Evolutionary conservation across 495 filamentous ascomycete species (phyloP), one percentile per base, ranked within the genome.

Genomic region (Aspergillus ellipticus): DNA sequence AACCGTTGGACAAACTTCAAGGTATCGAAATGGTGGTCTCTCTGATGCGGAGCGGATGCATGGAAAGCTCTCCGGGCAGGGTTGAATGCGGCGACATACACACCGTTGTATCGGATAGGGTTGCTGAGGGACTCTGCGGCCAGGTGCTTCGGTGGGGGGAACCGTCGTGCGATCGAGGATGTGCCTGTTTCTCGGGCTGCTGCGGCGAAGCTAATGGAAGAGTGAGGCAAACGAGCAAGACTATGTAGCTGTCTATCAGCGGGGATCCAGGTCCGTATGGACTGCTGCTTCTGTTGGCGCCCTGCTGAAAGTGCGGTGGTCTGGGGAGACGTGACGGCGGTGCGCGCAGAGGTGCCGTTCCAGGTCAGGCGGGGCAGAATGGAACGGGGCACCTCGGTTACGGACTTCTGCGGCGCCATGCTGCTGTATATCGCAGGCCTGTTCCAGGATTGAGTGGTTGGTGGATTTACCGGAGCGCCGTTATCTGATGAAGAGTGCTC

Each of bases 1-100:
- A 99, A 81, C 37, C 91, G 84, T 70, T 96, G 87, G 13, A 97
- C 93, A 68, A 97, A 96, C 73, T 96, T 96, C 52, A 99, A 79
- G 0, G 94, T 99, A 73, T 99, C 94, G 60, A 99, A 99, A 70
- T 99, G 94, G 71, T 99, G 94, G 66, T 96, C 92, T 31, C 86
- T 80, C 6, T 67, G 65, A 51, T 71, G 82, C 6, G 69, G 60
- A 0, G 83, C 71, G 0, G 88, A 87, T 9, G 85, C 80, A 67
- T 89, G 88, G 72, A 98, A 97, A 16, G 73, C 73, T 0, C 76
- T 72, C 37, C 69, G 68, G 11, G 76, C 74, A n/a, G 69, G 59
- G 26, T 73, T 71, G 48, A 75, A 79, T 0, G 60, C 55, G 13
- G 74, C 72, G 49, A 74, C 74, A 53, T 77, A 79, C 9, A 77